Evolutionary conservation across 768 basidiomycete species (phyloP).

Genomic region (Tricholoma flavovirens): DNA sequence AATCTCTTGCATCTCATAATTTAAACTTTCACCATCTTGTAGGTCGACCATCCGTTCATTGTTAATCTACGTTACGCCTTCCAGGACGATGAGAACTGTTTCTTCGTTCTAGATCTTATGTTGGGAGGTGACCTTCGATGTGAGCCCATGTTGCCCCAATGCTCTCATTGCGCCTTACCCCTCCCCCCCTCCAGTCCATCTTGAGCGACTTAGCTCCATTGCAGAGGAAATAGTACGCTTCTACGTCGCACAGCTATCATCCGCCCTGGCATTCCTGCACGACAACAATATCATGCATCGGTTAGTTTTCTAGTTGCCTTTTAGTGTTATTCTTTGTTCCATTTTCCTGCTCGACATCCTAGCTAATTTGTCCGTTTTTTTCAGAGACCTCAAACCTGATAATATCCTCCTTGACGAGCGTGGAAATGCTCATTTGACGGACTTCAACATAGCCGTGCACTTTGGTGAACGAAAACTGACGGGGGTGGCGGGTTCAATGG

Average conservation of each 20-base stretch:
- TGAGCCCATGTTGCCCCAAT: slow-evolving; percentile 33
- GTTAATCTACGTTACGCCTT: slow-evolving; percentile 96
- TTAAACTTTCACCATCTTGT: slow-evolving; percentile 11
- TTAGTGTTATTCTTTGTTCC: slow-evolving; percentile 17
- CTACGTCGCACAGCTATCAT: slow-evolving; percentile 85
- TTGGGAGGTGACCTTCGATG: slow-evolving; percentile 92
- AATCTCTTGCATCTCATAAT: not conserved
- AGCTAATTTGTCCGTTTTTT: slow-evolving; percentile 7
- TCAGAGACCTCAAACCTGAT: slow-evolving; percentile 93
- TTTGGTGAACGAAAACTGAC: slow-evolving; percentile 84
- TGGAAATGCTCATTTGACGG: slow-evolving; percentile 94
- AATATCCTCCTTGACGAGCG: slow-evolving; percentile 94
- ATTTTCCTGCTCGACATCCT: slow-evolving; percentile 13
- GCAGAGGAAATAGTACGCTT: slow-evolving; percentile 78
- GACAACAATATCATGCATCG: slow-evolving; percentile 94
- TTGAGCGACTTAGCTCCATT: slow-evolving; percentile 74
- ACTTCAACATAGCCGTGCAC: slow-evolving; percentile 99
- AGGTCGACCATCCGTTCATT: slow-evolving; percentile 95
- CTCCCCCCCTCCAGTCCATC: slow-evolving; percentile 56
- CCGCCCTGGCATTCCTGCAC: slow-evolving; percentile 86
- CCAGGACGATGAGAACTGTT: slow-evolving; percentile 97
- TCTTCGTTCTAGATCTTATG: slow-evolving; percentile 98
- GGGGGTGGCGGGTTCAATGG: slow-evolving; percentile 97
- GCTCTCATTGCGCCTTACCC: slow-evolving; percentile 6
- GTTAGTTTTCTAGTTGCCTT: slow-evolving; percentile 38